Evolutionary conservation across 805 yeast species (phyloP), one percentile per base, ranked within the genome.

Genomic region (Myxozyma kluyveri): DNA sequence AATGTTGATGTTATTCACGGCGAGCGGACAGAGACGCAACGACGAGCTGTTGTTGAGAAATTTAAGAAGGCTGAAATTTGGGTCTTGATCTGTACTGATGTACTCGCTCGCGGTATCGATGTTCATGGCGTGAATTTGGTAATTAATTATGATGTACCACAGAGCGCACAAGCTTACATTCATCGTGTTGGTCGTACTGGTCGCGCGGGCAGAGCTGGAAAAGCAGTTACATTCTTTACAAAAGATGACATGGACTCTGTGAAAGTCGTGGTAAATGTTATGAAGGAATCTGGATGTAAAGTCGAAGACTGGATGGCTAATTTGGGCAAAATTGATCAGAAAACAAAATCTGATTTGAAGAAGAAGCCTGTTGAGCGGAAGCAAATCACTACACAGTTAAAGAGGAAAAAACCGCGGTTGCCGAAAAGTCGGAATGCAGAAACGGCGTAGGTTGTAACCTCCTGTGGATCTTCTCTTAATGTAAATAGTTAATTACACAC

Each of bases 151-250:
- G 99, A 93, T 70, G 96, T 93, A 10, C 99, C 99, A 17, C 86
- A 82, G 63, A 80, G 85, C 40, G 88, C 97, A 0, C 97, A 91
- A 69, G 84, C 96, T 0, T 93, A 93, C 67, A 96, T 93, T 42
- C 99, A 93, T 69, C 81, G 99, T 72, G 88, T 93, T 63, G 99
- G 99, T 69, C 85, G 99, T 76, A 91, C 99, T 1, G 99, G 99
- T 61, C 84, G 99, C 76, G 96, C 88, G 48, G 96, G 96, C 0
- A 81, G 85, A 54, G 64, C 71, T 6, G 99, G 99, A 51, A 78
- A 77, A 61, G 97, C 98, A 0, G 80, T 93, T 18, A 93, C 99
- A 0, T 83, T 90, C 60, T 93, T 86, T 72, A 91, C 99, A 23
- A 90, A 89, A 66, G 95, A 88, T 57, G 99, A 93, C 66, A 70